Evolutionary conservation across 2,329 filamentous ascomycete genomes (phyloP), one percentile per base, ranked within the genome.

Genomic region (Verticillium zaregamsianum): DNA sequence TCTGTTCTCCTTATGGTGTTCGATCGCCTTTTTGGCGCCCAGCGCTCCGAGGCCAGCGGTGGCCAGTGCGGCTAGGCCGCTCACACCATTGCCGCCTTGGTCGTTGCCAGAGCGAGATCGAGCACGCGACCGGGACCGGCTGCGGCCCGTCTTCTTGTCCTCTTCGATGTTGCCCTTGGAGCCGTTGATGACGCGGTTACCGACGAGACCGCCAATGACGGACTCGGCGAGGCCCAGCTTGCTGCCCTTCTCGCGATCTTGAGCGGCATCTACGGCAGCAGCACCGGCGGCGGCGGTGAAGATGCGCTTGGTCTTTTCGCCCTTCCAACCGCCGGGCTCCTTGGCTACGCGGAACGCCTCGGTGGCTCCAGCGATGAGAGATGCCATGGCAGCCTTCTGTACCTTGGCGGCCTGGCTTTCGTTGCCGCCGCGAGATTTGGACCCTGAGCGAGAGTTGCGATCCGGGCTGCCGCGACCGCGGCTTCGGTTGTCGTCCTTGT

Each of bases 301-400:
- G 63, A 98, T 86, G 59, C 94, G 92, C 80, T 93, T 95, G 67
- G 93, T 92, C 78, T 97, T 97, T 65, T 91, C 90, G 40, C 93
- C 94, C 66, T 89, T 90, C 93, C 93, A 97, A 54, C 89, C 86
- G 60, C 94, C 94, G 2, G 92, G 90, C 65, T 95, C 90, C 70
- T 94, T 96, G 73, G 93, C 89, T 61, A 93, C 89, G 64, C 92
- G 90, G 82, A 96, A 96, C 52, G 94, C 94, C 76, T 97, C 93
- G 60, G 93, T 90, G 49, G 93, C 94, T 69, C 93, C 94, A 33
- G 94, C 93, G 56, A 96, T 85, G 45, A 97, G 82, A 23, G 93
- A 95, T 37, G 94, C 93, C 80, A 95, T 94, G 73, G 93, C 92
- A 37, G 93, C 93, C 76, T 97, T 92, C 67, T 93, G 88, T 56